Percentiles rank a stretch among this genome's conserved stretches.
These are phyloP conservation scores for Eragrostis curvula DNA, from an alignment of 176 grass and related monocot genomes.

Conservation along the genomic window DNA sequence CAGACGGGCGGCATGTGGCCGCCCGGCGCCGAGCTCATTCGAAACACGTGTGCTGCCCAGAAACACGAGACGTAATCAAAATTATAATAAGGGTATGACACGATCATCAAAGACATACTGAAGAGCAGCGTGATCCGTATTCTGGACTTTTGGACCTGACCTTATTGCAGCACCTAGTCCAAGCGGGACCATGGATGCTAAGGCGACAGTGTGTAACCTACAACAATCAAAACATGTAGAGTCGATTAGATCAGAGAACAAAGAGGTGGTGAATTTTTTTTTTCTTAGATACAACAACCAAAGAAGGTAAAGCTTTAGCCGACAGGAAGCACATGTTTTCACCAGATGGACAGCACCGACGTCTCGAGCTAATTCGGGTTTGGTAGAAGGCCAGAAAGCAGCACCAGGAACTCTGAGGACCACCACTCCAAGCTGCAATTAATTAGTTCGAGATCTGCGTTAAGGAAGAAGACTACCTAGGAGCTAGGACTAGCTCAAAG, in stretches of 20 bases:
- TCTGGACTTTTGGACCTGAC: background rate
- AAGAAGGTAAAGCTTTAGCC: too few relatives aligned
- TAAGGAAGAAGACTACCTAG: too few relatives aligned
- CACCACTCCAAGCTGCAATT: constrained; percentile 52
- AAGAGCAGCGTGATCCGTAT: too few relatives aligned
- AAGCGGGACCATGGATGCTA: constrained; percentile 52
- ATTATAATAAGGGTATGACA: too few relatives aligned
- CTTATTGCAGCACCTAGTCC: constrained; percentile 60
- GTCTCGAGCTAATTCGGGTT: constrained; percentile 62
- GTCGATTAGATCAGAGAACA: background rate
- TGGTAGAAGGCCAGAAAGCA: constrained; percentile 64
- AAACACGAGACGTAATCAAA: background rate
- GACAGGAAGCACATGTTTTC: background rate
- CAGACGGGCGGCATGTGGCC: constrained; percentile 34
- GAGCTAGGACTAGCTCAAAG: too few relatives aligned
- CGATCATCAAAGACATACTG: too few relatives aligned
- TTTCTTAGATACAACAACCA: too few relatives aligned
- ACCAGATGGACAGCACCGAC: constrained; percentile 56
- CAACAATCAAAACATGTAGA: background rate
- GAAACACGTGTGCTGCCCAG: constrained; percentile 53
- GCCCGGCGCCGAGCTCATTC: constrained; percentile 62
- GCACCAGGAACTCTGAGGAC: constrained; percentile 51
- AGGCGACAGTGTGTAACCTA: constrained; percentile 45
- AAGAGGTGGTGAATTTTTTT: background rate
- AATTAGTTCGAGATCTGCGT: too few relatives aligned